Evolutionary conservation across 805 yeast species (phyloP), one percentile per base, ranked within the genome.

Genomic region (Wickerhamiella lipophila): DNA sequence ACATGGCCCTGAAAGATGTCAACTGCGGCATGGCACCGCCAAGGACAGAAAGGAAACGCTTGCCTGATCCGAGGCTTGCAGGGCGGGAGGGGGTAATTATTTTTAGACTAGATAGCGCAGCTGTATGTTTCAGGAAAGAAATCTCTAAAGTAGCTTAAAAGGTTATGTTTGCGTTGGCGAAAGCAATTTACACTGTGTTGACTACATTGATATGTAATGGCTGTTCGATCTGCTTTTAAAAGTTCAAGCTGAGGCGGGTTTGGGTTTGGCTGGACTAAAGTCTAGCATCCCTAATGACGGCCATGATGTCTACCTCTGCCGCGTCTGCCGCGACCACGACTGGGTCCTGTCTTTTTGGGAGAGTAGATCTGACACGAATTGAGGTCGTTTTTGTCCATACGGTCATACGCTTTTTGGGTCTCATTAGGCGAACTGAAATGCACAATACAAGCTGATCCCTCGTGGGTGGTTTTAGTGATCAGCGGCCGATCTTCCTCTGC

Each of bases 391-490:
- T 57, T 55, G 47, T 67, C 65, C 13, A 66, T 56, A 2, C 64
- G 57, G 5, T 56, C 61, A 49, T 66, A 55, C 6, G 67, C 72
- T 42, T 56, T 58, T 39, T 58, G 64, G 11, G 65, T 66, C 50
- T 60, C 58, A 36, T 66, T 71, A 21, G 51, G 55, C 13, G 68
- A 57, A 19, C 55, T 57, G 50, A 68, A 69, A 50, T 59, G 59
- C 12, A 68, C 70, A 9, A 36, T 45, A 41, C 25, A 45, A 3
- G 42, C 42, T 6, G 22, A n/a, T 13, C 36, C 56, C 41, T 58
- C 60, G 52, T 64, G 52, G 15, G 49, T 55, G 12, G 68, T 61
- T 16, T 52, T 52, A 6, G 63, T 59, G 35, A 68, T 62, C 43
- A 53, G 45, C 7, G 51, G 53, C 19, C 60, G 64, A 47, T 67